Conservation (phyloP, 1,139 yeast species). For the Yamadazyma blattariae region DNA sequence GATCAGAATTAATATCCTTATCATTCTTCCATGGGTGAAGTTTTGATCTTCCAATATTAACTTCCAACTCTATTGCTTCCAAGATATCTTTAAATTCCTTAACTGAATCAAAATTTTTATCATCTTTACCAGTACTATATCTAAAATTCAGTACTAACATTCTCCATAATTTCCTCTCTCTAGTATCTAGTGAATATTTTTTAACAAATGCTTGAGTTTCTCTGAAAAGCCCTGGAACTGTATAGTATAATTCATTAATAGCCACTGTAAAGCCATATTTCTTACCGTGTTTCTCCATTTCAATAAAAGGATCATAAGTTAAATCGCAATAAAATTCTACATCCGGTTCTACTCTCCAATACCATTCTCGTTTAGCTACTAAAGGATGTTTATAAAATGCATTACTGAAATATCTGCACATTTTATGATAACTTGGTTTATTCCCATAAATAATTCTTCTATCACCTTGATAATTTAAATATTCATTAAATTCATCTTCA, state of each 20-base stretch:
- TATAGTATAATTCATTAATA: slow-evolving; percentile 69
- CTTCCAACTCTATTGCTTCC: slow-evolving; percentile 25
- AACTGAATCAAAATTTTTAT: slow-evolving; percentile 19
- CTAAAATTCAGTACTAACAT: slow-evolving; percentile 42
- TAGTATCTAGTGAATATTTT: slow-evolving; percentile 25
- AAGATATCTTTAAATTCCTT: slow-evolving; percentile 19
- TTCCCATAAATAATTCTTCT: slow-evolving; percentile 79
- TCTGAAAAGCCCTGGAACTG: slow-evolving; percentile 77
- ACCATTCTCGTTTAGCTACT: slow-evolving; percentile 72
- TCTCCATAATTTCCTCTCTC: slow-evolving; percentile 58
- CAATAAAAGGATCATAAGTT: slow-evolving; percentile 85
- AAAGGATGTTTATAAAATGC: slow-evolving; percentile 73
- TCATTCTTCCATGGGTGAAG: slow-evolving; percentile 8
- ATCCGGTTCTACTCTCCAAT: slow-evolving; percentile 93
- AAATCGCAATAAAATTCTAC: slow-evolving; percentile 87
- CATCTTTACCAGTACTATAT: slow-evolving; percentile 21
- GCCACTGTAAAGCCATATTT: slow-evolving; percentile 82
- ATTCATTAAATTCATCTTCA: slow-evolving; percentile 44
- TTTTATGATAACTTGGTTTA: slow-evolving; percentile 68
- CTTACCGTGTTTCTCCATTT: slow-evolving; percentile 68
- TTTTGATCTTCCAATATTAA: slow-evolving; percentile 23
- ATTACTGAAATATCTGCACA: slow-evolving; percentile 75
- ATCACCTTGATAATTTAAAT: slow-evolving; percentile 72
- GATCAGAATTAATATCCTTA: slow-evolving; percentile 22
- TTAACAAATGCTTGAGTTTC: slow-evolving; percentile 64